Evolutionary conservation across 1,284 basidiomycete genomes (phyloP), one percentile per base, ranked within the genome.

Genomic region (Ganoderma lingzhi): DNA sequence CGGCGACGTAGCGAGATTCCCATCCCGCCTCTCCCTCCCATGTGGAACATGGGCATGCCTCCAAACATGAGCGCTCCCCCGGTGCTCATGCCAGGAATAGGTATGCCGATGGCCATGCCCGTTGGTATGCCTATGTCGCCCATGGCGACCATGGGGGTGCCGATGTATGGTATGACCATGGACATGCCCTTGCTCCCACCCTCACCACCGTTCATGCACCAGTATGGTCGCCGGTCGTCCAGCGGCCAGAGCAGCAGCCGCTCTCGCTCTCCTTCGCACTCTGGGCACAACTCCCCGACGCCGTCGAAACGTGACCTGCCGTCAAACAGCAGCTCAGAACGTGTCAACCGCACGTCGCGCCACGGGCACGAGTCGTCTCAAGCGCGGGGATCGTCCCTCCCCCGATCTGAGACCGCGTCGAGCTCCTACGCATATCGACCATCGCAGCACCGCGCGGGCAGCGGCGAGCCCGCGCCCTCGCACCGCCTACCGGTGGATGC

Each of bases 151-250:
- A 78, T 84, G 78, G 86, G 87, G 68, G 87, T 88, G 85, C 90
- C 61, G 23, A 67, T 69, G 70, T 51, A 58, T n/a, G 56, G 48
- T 70, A 77, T 77, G 64, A 76, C 75, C 68, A 76, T 82, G 71
- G 64, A 88, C 67, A 87, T 88, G 85, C 90, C 91, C 14, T 82
- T 93, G 14, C 83, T 93, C 44, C 92, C 91, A n/a, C 92, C 91
- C 1, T 84, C 87, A 1, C 86, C 91, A 37, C 91, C 92, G 17
- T 93, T 93, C 79, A 92, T 93, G 90, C 84, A 90, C 80, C 87
- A 87, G 71, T 82, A 80, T 53, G 80, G 81, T 10, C 70, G 68
- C 56, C 73, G 76, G 48, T 72, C 75, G 23, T 73, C 71, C 15
- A 69, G 37, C 30, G 42, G 71, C 39, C 64, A 61, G 44, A 72